Evolutionary conservation across 768 basidiomycete species (phyloP), one percentile per base, ranked within the genome.

Genomic region (Russula sp.): DNA sequence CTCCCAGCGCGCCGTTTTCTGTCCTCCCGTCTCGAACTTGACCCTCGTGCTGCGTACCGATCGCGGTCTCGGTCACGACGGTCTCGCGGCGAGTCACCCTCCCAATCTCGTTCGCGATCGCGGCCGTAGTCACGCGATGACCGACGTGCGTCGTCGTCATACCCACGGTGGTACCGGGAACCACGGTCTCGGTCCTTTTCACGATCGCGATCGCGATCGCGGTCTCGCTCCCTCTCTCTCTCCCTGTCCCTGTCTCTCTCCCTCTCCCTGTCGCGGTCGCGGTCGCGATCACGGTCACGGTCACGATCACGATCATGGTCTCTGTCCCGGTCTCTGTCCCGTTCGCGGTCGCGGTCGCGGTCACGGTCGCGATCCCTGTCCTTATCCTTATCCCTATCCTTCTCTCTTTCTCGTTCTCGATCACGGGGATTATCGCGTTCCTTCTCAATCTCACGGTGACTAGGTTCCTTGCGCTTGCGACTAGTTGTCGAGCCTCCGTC

Each of bases 401-500:
- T 71, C 31, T 73, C 73, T n/a, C 70, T 67, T 18, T 76, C 70
- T 27, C 63, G 48, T 18, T 77, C 75, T 37, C 71, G 69, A 5
- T 79, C 75, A 22, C 76, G 73, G 0, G 80, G 75, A 42, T 84
- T 74, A 31, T 73, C 71, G 35, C 68, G 67, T 9, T 74, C 68
- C 54, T 60, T 66, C 13, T 68, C 67, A 20, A 47, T 59, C 34
- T 71, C 71, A 31, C 70, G 61, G 5, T 73, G 73, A 44, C 64
- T 68, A 27, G 88, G 90, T 64, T 93, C 91, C 72, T 91, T 92
- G 63, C 91, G 84, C 67, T 82, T 87, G 58, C 90, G 80, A 67
- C 90, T 89, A 0, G 88, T 89, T 1, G 87, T 86, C 0, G 90
- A 92, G 4, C 76, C 83, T 3, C 89, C 91, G 66, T 94, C 91